Percentiles rank a stretch among this genome's conserved stretches.
These are phyloP conservation scores for Arxiozyma slooffiae DNA, from an alignment of 1,139 yeast species.

Conservation along the genomic window DNA sequence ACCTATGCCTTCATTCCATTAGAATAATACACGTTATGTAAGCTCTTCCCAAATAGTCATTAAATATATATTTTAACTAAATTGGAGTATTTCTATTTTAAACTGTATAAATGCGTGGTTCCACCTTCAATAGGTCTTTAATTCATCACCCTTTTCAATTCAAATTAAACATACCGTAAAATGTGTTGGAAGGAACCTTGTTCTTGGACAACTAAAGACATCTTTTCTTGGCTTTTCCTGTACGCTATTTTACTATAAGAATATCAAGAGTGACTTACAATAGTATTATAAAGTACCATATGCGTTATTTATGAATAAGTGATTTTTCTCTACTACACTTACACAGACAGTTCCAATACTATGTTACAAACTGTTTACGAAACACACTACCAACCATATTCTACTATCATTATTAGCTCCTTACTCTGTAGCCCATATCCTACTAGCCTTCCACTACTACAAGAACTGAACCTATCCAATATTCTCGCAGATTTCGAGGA, in stretches of 20 bases:
- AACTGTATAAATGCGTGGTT: too few relatives aligned
- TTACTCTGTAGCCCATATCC: background rate
- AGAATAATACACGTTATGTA: too few relatives aligned
- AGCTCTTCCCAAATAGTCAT: background rate
- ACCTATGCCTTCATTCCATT: background rate
- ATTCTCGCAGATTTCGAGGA: background rate
- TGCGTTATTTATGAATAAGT: background rate
- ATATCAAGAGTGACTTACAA: background rate
- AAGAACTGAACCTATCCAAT: background rate
- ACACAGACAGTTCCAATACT: background rate
- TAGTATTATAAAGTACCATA: too few relatives aligned
- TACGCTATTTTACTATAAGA: background rate
- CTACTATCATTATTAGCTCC: background rate
- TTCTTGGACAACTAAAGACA: constrained; percentile 98
- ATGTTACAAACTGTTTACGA: background rate
- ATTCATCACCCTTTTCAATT: background rate
- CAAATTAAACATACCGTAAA: constrained; percentile 72
- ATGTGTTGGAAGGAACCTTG: constrained; percentile 99
- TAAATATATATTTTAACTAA: too few relatives aligned
- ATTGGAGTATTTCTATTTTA: background rate
- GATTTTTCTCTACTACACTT: background rate
- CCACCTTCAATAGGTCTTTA: background rate
- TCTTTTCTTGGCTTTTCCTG: constrained; percentile 31
- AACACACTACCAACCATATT: background rate
- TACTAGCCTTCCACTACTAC: background rate